Base-by-base conservation (phyloP, 352 stramenopile genomes). In the Phytophthora idaei region DNA sequence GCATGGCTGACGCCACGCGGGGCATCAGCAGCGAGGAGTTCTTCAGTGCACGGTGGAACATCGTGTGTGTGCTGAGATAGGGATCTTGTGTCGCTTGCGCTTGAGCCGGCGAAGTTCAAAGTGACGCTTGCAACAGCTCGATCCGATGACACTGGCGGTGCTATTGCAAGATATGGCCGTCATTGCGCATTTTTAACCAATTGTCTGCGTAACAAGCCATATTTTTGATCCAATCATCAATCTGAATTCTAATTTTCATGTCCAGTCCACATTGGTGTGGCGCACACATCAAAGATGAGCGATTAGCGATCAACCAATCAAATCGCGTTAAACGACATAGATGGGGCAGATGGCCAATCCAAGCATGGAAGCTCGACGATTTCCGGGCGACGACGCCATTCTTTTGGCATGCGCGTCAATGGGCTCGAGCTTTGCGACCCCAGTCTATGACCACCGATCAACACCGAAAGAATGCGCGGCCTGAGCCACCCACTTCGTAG, bases 31-130 rank as follows among this genome's bases (percentile, higher is more conserved):
- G 57, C 15, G 58, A 76, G 28, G 67, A 74, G 47, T 21, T 61
- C 29, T 71, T 74, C 2, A 81, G 31, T 2, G 54, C 49, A 48
- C 67, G 64, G 42, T 58, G 63, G 50, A 69, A 67, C 73, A 80
- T 77, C 7, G 31, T 21, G 21, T 21, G 21, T 21, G 21, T 58
- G 25, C 27, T 27, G 44, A 49, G 34, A 9, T 27, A 15, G 27
- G 45, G 17, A 17, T 46, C 34, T 58, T 48, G 66, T 59, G 34
- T 34, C 46, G 49, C 52, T 64, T 73, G 65, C 34, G 53, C 62
- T 69, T 32, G 36, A 56, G 54, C 34, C 39, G 61, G 27, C 37
- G 27, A 66, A 73, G 53, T 70, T 66, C 41, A 69, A 74, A 74
- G 44, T 74, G 66, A 32, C 61, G 56, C 15, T 47, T 15, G 41